A percentile compares a stretch with the other conserved stretches of the same genome.
Evolutionary conservation across 2,329 filamentous ascomycete species (phyloP).

Genomic region (Amauroascus niger): DNA sequence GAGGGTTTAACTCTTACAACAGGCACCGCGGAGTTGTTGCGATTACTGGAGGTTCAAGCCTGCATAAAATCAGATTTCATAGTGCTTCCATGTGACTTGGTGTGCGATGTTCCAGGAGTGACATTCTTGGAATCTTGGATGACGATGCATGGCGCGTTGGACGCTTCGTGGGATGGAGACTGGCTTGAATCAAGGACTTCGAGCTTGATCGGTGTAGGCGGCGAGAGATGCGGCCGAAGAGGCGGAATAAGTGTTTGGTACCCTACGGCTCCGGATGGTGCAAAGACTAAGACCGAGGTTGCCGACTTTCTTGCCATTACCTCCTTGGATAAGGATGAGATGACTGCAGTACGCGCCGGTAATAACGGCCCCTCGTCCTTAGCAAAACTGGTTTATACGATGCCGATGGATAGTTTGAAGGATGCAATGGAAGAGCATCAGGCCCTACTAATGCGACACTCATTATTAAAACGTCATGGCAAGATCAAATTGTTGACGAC

Average conservation of each 20-base stretch:
- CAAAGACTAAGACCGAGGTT: slow-evolving; percentile 76
- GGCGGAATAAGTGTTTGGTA: slow-evolving; percentile 88
- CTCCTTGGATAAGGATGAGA: slow-evolving; percentile 48
- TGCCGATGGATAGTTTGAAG: slow-evolving; percentile 80
- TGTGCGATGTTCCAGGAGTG: slow-evolving; percentile 80
- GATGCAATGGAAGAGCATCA: slow-evolving; percentile 70
- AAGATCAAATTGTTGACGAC: slow-evolving; percentile 70
- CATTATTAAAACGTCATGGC: slow-evolving; percentile 63
- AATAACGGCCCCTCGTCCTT: slow-evolving; percentile 49
- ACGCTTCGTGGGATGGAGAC: slow-evolving; percentile 48
- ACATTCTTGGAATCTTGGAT: slow-evolving; percentile 85
- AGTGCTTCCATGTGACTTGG: slow-evolving; percentile 82
- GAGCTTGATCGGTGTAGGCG: slow-evolving; percentile 42
- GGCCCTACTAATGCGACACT: slow-evolving; percentile 57
- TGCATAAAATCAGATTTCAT: slow-evolving; percentile 77
- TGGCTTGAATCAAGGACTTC: slow-evolving; percentile 27
- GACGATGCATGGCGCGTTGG: slow-evolving; percentile 63
- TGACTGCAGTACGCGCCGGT: slow-evolving; percentile 41
- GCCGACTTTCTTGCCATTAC: slow-evolving; percentile 83
- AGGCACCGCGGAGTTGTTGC: slow-evolving; percentile 79
- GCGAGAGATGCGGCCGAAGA: slow-evolving; percentile 52
- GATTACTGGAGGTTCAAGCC: slow-evolving; percentile 70
- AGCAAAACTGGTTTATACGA: slow-evolving; percentile 72
- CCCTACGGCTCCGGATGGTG: slow-evolving; percentile 58
- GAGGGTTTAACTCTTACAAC: slow-evolving; percentile 68